Conservation (phyloP, 2,329 filamentous ascomycete species). For the Talaromyces verruculosus region DNA sequence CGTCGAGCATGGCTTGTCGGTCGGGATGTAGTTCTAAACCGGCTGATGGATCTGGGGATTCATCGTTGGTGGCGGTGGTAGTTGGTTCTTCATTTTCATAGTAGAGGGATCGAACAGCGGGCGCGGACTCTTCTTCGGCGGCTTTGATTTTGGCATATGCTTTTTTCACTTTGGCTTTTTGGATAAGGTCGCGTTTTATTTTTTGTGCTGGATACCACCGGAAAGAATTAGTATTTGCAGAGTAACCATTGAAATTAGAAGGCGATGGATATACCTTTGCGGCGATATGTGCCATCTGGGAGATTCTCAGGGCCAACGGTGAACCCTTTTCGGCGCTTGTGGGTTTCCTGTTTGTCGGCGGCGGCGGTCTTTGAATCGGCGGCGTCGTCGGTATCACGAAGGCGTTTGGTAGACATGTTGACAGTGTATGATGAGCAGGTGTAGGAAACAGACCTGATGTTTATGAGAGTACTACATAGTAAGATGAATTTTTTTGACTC, state of each 20-base stretch:
- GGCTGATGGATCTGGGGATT: slow-evolving; percentile 29
- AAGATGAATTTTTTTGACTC: slow-evolving; percentile 11
- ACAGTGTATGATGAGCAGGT: neutral
- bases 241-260: neutral
- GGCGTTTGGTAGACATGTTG: slow-evolving; percentile 60
- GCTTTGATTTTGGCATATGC: slow-evolving; percentile 85
- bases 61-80: neutral
- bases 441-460: neutral
- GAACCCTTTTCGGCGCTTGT: slow-evolving; percentile 69
- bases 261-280: slow-evolving; percentile 61
- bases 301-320: slow-evolving; percentile 84
- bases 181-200: slow-evolving; percentile 84
- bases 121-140: slow-evolving; percentile 47
- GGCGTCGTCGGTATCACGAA: slow-evolving; percentile 49
- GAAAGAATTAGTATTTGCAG: neutral
- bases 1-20: slow-evolving; percentile 59
- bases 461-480: neutral
- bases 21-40: slow-evolving; percentile 61
- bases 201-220: slow-evolving; percentile 64
- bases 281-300: slow-evolving; percentile 81
- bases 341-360: slow-evolving; percentile 44
- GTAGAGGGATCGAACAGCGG: slow-evolving; percentile 36
- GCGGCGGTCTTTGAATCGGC: slow-evolving; percentile 44
- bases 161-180: slow-evolving; percentile 91
- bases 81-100: slow-evolving; percentile 24